Conservation (phyloP, 495 filamentous ascomycete genomes). For the Emericellopsis terricola region DNA sequence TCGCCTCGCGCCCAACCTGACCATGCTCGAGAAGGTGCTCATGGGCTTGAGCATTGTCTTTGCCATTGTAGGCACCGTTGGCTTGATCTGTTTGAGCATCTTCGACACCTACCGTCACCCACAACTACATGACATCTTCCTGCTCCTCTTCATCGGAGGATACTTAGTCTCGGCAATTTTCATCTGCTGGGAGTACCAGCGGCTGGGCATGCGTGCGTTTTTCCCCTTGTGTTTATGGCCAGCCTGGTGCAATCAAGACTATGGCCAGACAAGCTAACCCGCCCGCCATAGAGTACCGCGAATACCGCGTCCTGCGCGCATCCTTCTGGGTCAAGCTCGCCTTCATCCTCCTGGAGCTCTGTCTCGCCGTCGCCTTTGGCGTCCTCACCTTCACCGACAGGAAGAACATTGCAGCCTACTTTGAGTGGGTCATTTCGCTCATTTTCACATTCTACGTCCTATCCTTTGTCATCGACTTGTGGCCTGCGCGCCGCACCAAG, state of each 20-base stretch:
- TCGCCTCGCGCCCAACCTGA: constrained; percentile 52
- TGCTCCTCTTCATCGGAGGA: constrained; percentile 71
- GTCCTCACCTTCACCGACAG: constrained; percentile 17
- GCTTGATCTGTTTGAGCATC: constrained; percentile 63
- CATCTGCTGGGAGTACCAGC: constrained; percentile 76
- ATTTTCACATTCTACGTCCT: constrained; percentile 82
- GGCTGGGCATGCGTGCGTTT: constrained; percentile 46
- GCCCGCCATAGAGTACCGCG: constrained; percentile 51
- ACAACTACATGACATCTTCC: constrained; percentile 53
- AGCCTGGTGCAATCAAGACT: no score
- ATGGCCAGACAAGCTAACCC: no score
- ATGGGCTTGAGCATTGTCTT: constrained; percentile 51
- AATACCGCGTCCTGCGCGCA: constrained; percentile 50
- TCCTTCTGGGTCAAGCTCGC: constrained; percentile 68
- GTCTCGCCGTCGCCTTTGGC: constrained; percentile 50
- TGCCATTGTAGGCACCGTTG: constrained; percentile 55
- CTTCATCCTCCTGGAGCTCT: constrained; percentile 67
- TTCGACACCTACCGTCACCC: constrained; percentile 63
- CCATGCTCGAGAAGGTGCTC: constrained; percentile 47
- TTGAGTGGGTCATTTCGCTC: constrained; percentile 70
- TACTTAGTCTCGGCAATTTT: constrained; percentile 68
- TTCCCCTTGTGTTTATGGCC: constrained; percentile 1
- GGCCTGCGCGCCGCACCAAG: constrained; percentile 58
- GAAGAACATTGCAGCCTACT: constrained; percentile 37
- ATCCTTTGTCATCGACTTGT: constrained; percentile 74